A percentile compares a stretch with the other conserved stretches of the same genome.
Evolutionary conservation across 306 rosid genomes (phyloP).

Genomic region (Casuarina cunninghamiana): DNA sequence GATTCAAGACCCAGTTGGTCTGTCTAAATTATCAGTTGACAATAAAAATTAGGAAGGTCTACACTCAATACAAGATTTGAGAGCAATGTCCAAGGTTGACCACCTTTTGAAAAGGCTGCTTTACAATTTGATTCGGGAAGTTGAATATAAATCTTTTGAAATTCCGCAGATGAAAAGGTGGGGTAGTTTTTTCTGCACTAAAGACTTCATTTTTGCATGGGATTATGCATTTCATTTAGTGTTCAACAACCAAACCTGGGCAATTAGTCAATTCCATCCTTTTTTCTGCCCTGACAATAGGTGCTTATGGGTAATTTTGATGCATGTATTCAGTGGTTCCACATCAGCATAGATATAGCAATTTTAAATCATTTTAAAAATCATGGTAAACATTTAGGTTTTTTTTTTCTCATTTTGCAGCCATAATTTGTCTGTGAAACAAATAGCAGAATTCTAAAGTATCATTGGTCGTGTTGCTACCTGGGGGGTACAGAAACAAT

Average conservation of each 20-base stretch:
- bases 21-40: neutral
- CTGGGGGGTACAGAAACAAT: neutral
- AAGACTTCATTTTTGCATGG: neutral
- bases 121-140: neutral
- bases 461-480: neutral
- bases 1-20: neutral
- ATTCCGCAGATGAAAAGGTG: neutral
- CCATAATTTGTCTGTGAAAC: neutral
- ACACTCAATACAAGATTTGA: neutral
- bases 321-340: neutral
- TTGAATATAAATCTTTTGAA: neutral
- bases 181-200: neutral
- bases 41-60: neutral
- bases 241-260: neutral
- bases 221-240: neutral
- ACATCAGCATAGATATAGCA: neutral
- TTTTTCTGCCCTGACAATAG: neutral
- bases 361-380: neutral
- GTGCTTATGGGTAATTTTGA: neutral
- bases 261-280: neutral
- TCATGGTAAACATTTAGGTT: neutral
- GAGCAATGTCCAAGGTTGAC: neutral
- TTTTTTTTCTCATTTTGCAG: neutral
- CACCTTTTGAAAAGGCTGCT: neutral
- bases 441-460: neutral